Evolutionary conservation across 1,139 yeast species (phyloP).

Genomic region (Taiozyma sp.): DNA sequence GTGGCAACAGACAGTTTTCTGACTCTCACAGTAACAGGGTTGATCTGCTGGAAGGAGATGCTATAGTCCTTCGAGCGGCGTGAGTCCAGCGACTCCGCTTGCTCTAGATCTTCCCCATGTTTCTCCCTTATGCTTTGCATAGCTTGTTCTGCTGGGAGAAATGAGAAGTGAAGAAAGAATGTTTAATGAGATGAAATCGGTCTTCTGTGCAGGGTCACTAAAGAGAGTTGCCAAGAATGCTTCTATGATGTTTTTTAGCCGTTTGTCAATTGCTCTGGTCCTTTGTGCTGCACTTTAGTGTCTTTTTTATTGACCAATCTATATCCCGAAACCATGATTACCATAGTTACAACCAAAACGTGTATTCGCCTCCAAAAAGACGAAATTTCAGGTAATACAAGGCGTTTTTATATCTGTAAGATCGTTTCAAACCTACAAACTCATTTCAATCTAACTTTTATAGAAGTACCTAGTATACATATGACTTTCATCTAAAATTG

Average conservation of each 20-base stretch:
- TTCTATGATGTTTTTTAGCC: neutral
- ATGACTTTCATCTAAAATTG: neutral
- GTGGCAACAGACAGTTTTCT: slow-evolving; percentile 11
- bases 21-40: slow-evolving; percentile 9
- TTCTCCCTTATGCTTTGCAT: neutral
- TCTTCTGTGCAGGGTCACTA: neutral
- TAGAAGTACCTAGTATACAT: neutral
- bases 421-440: neutral
- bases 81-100: neutral
- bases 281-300: neutral
- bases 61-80: neutral
- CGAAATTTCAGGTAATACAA: too few relatives aligned
- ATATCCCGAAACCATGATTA: neutral
- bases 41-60: slow-evolving; percentile 8
- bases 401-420: too few relatives aligned
- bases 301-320: too few relatives aligned
- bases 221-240: neutral
- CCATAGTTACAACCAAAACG: neutral
- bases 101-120: neutral
- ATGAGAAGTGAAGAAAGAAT: neutral
- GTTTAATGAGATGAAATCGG: neutral
- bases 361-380: neutral
- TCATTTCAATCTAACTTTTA: neutral
- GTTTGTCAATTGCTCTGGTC: neutral
- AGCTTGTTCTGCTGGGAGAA: neutral